These are phyloP conservation scores for Scytalidium lignicola DNA, from an alignment of 2,329 filamentous ascomycete species.

Conservation along the genomic window DNA sequence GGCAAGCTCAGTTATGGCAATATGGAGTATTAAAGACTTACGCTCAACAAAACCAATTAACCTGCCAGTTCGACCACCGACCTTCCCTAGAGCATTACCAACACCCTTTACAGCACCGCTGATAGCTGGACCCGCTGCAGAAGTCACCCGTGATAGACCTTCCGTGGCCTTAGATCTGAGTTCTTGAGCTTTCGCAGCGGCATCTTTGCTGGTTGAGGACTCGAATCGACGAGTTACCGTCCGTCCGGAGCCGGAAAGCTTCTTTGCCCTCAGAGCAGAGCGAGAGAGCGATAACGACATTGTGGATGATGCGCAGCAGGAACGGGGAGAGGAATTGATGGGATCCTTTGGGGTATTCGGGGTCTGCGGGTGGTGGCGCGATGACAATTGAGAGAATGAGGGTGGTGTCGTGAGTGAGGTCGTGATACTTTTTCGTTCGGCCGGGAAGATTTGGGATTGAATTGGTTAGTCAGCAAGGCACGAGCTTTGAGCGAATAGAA, in stretches of 20 bases:
- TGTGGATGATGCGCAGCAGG: slow-evolving; percentile 12
- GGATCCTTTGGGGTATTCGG: slow-evolving; percentile 8
- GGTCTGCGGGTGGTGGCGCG: slow-evolving; percentile 11
- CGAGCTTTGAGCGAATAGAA: slow-evolving; percentile 2
- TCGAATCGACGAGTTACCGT: slow-evolving; percentile 49
- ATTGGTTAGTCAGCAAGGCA: slow-evolving; percentile 2
- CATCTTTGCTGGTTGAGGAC: slow-evolving; percentile 47
- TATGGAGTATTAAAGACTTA: slow-evolving; percentile 43
- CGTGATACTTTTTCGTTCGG: slow-evolving; percentile 17
- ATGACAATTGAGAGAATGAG: slow-evolving; percentile 20
- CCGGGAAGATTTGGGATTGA: slow-evolving; percentile 15
- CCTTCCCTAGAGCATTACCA: slow-evolving; percentile 62
- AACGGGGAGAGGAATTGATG: slow-evolving; percentile 12
- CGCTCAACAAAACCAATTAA: slow-evolving; percentile 78
- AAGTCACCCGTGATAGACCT: slow-evolving; percentile 75
- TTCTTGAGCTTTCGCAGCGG: slow-evolving; percentile 36
- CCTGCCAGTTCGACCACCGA: slow-evolving; percentile 79
- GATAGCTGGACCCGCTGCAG: slow-evolving; percentile 74
- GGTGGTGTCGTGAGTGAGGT: slow-evolving; percentile 15
- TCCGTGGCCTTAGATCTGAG: slow-evolving; percentile 65
- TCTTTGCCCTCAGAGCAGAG: slow-evolving; percentile 18
- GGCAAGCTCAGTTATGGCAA: background rate
- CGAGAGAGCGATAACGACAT: slow-evolving; percentile 27
- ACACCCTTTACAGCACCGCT: slow-evolving; percentile 66
- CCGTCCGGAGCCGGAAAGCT: slow-evolving; percentile 4